A percentile compares a stretch with the other conserved stretches of the same genome.
Conservation (phyloP, 768 basidiomycete species). For the Amanita inopinata region DNA sequence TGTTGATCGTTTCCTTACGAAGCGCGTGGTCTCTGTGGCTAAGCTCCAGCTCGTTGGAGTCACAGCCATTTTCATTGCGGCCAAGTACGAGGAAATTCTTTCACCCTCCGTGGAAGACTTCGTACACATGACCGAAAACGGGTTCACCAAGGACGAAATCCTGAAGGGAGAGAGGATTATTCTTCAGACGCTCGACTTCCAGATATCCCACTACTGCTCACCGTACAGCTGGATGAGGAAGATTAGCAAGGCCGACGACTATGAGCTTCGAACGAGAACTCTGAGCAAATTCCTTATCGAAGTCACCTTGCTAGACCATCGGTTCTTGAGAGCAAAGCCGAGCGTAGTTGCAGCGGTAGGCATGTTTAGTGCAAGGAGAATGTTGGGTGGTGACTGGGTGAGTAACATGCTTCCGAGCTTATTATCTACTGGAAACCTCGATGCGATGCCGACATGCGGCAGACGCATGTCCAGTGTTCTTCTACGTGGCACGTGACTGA, state of each 20-base stretch:
- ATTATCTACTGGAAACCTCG: constrained; percentile 8
- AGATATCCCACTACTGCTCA: constrained; percentile 94
- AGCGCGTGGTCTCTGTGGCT: constrained; percentile 77
- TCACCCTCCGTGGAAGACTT: constrained; percentile 98
- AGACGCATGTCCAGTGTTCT: constrained; percentile 14
- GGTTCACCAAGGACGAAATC: constrained; percentile 91
- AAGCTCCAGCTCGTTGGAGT: constrained; percentile 96
- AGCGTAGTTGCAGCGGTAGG: constrained; percentile 91
- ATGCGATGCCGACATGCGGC: constrained; percentile 8
- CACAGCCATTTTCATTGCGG: constrained; percentile 97
- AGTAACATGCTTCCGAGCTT: constrained; percentile 26
- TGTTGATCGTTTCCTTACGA: constrained; percentile 85
- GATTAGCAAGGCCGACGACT: constrained; percentile 98
- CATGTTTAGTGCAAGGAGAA: constrained; percentile 92
- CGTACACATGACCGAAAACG: constrained; percentile 95
- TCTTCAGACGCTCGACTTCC: constrained; percentile 90
- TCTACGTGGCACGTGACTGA: constrained; percentile 29
- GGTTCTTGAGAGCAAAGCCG: constrained; percentile 89
- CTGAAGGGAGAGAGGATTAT: constrained; percentile 97
- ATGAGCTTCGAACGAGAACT: constrained; percentile 95
- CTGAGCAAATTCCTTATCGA: constrained; percentile 97
- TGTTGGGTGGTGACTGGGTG: constrained; percentile 96
- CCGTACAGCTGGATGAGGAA: constrained; percentile 99
- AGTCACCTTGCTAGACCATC: constrained; percentile 85
- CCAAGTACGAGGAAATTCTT: constrained; percentile 98